A percentile compares a stretch with the other conserved stretches of the same genome.
These are phyloP conservation scores for Rhizophora apiculata DNA, from an alignment of 345 rosid species.

Conservation along the genomic window DNA sequence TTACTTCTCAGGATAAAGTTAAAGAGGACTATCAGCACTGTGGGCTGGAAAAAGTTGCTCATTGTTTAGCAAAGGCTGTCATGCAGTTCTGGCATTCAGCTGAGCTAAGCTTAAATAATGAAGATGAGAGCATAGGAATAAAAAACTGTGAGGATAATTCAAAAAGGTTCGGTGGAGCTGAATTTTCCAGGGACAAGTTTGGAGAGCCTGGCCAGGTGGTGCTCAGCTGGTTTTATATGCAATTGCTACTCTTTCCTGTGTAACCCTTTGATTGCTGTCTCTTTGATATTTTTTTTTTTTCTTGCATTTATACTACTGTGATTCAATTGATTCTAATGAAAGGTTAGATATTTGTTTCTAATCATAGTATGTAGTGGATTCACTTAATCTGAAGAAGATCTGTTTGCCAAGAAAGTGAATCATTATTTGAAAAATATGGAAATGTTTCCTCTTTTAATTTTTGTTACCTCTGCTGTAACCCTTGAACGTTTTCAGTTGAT, in stretches of 20 bases:
- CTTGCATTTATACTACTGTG: neutral
- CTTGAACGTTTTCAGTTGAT: too few relatives aligned
- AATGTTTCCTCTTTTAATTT: too few relatives aligned
- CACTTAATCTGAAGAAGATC: too few relatives aligned
- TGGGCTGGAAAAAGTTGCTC: conserved; percentile 63
- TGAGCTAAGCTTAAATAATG: conserved; percentile 43
- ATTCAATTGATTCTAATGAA: neutral
- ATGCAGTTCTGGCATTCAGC: conserved; percentile 84
- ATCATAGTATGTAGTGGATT: too few relatives aligned
- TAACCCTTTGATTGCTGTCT: neutral
- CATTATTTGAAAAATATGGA: too few relatives aligned
- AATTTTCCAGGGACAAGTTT: conserved; percentile 34
- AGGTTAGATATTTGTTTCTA: too few relatives aligned
- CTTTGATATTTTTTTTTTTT: neutral
- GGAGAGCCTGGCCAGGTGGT: conserved; percentile 40
- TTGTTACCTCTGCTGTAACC: too few relatives aligned
- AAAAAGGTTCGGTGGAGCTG: conserved; percentile 22
- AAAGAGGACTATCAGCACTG: conserved; percentile 45
- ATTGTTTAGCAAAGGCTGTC: conserved; percentile 70
- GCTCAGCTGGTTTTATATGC: conserved; percentile 10
- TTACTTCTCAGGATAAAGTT: conserved; percentile 55
- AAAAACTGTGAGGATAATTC: conserved; percentile 29
- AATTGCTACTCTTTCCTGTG: neutral
- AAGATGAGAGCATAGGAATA: conserved; percentile 27
- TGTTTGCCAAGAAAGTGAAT: too few relatives aligned